Percentiles rank a stretch among this genome's conserved stretches.
phyloP scores from a whole-genome alignment of 2,329 filamentous ascomycete genomes.

The Cryphonectria nitschkei region DNA sequence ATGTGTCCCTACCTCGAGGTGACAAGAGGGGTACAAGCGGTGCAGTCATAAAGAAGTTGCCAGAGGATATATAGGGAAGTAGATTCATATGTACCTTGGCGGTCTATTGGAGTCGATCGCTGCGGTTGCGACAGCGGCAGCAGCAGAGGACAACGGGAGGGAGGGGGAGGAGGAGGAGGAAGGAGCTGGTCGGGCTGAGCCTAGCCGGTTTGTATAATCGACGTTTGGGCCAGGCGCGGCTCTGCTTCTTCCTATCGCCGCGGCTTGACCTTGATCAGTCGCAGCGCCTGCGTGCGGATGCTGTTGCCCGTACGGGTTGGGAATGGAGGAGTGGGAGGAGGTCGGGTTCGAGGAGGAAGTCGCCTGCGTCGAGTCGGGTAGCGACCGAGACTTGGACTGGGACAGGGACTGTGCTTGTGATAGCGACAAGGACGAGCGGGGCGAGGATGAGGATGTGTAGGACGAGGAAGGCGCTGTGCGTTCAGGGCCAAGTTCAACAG shows the following conservation, averaged over 20 bases:
- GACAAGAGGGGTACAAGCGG: not conserved
- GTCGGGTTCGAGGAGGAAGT: not conserved
- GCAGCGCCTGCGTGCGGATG: conserved; percentile 5
- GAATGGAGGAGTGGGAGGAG: not conserved
- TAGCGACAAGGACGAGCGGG: not conserved
- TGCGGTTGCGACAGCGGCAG: not conserved
- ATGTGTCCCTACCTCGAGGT: not conserved
- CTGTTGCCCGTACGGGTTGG: not conserved
- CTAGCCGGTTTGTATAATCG: not conserved
- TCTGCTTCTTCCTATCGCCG: conserved; percentile 13
- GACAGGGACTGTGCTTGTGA: conserved; percentile 13
- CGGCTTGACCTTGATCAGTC: not conserved
- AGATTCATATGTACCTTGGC: conserved; percentile 14
- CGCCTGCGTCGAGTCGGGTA: conserved; percentile 1
- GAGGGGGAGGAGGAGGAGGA: conserved; percentile 7
- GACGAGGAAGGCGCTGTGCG: conserved; percentile 40
- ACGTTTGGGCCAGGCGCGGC: not conserved
- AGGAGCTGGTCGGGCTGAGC: not conserved
- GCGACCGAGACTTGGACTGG: conserved; percentile 28
- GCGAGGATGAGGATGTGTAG: conserved; percentile 30
- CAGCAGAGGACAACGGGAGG: not conserved
- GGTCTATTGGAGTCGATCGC: not conserved
- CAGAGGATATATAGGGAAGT: not conserved
- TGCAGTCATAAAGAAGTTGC: not conserved
- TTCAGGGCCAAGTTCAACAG: conserved; percentile 42